Evolutionary conservation across 306 rosid species (phyloP).

Genomic region (Pterocarpus santalinus): DNA sequence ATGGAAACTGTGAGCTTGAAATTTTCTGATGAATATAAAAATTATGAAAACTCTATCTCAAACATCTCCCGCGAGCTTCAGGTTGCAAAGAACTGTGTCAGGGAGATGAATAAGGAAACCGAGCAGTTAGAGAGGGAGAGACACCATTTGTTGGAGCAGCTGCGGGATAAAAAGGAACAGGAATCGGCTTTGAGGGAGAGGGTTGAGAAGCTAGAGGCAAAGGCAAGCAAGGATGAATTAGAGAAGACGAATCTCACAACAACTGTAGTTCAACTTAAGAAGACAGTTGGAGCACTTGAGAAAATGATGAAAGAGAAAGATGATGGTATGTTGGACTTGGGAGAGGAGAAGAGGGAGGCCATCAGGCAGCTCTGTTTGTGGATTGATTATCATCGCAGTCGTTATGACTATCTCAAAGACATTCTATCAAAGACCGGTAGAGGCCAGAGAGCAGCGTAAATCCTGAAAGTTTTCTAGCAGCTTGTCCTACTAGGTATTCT

Average conservation of each 20-base stretch:
- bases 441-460: conserved; percentile 68
- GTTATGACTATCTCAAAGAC: conserved; percentile 79
- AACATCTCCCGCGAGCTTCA: conserved; percentile 65
- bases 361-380: conserved; percentile 92
- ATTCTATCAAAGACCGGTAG: conserved; percentile 62
- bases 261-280: conserved; percentile 66
- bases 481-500: conserved; percentile 40
- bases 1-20: conserved; percentile 62
- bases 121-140: conserved; percentile 59
- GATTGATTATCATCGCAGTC: conserved; percentile 89
- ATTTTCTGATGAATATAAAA: conserved; percentile 51
- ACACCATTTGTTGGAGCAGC: conserved; percentile 53
- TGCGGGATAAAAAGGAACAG: conserved; percentile 54
- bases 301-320: conserved; percentile 76
- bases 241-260: conserved; percentile 70
- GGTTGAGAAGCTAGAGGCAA: conserved; percentile 64
- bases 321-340: conserved; percentile 63
- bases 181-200: conserved; percentile 53
- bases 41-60: conserved; percentile 52
- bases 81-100: conserved; percentile 61
- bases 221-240: conserved; percentile 63
- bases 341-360: conserved; percentile 96
- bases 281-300: conserved; percentile 71
- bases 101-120: conserved; percentile 55
- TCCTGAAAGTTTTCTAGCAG: conserved; percentile 31